Evolutionary conservation across 257 asterid genomes (phyloP), one percentile per base, ranked within the genome.

Genomic region (Dorcoceras hygrometricum): DNA sequence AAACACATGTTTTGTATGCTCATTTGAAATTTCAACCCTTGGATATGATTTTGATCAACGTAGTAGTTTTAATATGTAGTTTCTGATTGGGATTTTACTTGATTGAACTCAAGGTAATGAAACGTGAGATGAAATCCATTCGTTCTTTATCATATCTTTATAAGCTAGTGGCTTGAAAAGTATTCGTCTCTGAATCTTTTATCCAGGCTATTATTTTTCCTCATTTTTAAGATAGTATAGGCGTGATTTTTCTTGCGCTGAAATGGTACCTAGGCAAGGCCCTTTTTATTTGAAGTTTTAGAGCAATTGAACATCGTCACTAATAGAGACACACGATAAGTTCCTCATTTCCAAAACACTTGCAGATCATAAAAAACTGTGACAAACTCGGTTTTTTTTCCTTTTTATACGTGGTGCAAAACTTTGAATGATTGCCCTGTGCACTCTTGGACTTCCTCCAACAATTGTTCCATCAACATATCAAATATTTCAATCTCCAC

Each of bases 401-500:
- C 20, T 46, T 46, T 46, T 4, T 46, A 46, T 5, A 16, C 8
- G 22, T 46, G 54, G 54, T 46, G 54, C 20, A 46, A 4, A 4
- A 16, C 22, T 46, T 16, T 18, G 8, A 46, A 46, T 1, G 22
- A 46, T 46, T 8, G 16, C 22, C 20, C 6, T 6, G 22, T 46
- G 53, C 53, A 46, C 7, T 46, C 16, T 14, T 3, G 53, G 20
- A 82, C 48, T 59, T 86, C 93, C 14, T 74, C 76, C 0, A 78
- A 65, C 65, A 87, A 64, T 56, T 87, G 92, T 20, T 82, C 78
- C 61, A 83, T 11, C 50, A 85, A 70, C 29, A 77, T 6, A 16
- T 69, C 71, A 18, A 55, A 80, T 4, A 87, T 76, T 22, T 77
- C 77, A 8, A 73, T 32, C 80, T 83, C 93, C 22, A 87, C 75